Conservation (phyloP, 192 early-diverging fungal species). For the Coemansia erecta region DNA sequence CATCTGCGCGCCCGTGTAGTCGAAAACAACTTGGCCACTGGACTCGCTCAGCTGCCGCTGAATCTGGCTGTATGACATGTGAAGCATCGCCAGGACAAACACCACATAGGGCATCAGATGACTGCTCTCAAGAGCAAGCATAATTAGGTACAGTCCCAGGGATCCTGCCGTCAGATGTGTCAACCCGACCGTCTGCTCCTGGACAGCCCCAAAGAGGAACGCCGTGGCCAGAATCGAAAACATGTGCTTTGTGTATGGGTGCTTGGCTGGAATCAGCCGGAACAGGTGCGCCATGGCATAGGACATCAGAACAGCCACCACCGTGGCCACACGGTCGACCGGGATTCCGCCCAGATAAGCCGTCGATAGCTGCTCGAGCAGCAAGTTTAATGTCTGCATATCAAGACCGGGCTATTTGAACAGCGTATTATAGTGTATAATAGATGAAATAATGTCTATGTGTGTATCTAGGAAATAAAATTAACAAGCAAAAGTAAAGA, state of each 20-base stretch:
- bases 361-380: conserved; percentile 22
- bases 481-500: not conserved
- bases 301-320: conserved; percentile 55
- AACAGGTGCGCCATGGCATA: conserved; percentile 60
- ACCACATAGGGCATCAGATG: conserved; percentile 57
- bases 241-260: conserved; percentile 53
- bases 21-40: conserved; percentile 58
- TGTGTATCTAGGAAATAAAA: not conserved
- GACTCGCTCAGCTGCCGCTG: conserved; percentile 33
- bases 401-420: not conserved
- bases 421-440: not conserved
- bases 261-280: conserved; percentile 55
- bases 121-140: conserved; percentile 37
- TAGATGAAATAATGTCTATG: conserved; percentile 1
- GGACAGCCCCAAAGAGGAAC: conserved; percentile 56
- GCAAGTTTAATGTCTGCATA: conserved; percentile 33
- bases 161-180: conserved; percentile 54
- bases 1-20: conserved; percentile 93
- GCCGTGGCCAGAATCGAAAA: conserved; percentile 58
- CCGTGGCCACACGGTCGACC: conserved; percentile 60
- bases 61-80: conserved; percentile 61
- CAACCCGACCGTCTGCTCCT: conserved; percentile 60
- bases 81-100: conserved; percentile 62
- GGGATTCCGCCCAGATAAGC: conserved; percentile 53
- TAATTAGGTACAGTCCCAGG: conserved; percentile 56